Evolutionary conservation across 2,329 filamentous ascomycete species (phyloP).

Genomic region (Fusarium guadeloupense): DNA sequence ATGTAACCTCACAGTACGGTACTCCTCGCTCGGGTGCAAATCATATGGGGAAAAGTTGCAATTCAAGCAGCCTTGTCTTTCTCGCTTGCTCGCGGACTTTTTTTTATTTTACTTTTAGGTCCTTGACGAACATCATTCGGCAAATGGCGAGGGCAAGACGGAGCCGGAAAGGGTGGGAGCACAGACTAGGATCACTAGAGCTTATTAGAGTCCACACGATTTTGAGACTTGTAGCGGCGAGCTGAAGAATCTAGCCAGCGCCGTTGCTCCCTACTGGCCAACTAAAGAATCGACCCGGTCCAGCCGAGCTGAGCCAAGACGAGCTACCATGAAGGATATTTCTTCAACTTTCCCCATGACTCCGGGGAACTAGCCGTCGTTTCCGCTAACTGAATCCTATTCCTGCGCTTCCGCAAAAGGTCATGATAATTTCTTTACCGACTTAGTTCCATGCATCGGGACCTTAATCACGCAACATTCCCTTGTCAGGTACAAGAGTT

Average conservation of each 20-base stretch:
- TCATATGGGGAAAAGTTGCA: neutral
- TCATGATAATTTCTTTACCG: neutral
- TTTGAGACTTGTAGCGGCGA: neutral
- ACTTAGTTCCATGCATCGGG: neutral
- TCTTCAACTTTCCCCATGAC: neutral
- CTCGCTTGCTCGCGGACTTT: no score
- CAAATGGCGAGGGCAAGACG: neutral
- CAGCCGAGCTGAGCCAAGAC: neutral
- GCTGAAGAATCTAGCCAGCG: neutral
- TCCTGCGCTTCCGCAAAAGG: neutral
- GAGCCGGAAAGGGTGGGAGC: neutral
- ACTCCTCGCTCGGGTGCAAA: neutral
- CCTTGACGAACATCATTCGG: neutral
- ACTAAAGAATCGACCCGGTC: neutral
- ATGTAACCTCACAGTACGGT: neutral
- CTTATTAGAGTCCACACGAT: neutral
- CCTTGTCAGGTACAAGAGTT: neutral
- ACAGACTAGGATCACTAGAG: neutral
- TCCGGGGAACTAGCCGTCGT: neutral
- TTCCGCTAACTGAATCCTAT: neutral
- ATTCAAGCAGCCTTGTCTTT: no score
- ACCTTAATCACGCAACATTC: constrained; percentile 2
- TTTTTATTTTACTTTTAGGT: neutral
- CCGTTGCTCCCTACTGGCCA: neutral
- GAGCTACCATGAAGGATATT: neutral